These are phyloP conservation scores for Trapa incisa DNA, from an alignment of 345 rosid species.

Conservation along the genomic window DNA sequence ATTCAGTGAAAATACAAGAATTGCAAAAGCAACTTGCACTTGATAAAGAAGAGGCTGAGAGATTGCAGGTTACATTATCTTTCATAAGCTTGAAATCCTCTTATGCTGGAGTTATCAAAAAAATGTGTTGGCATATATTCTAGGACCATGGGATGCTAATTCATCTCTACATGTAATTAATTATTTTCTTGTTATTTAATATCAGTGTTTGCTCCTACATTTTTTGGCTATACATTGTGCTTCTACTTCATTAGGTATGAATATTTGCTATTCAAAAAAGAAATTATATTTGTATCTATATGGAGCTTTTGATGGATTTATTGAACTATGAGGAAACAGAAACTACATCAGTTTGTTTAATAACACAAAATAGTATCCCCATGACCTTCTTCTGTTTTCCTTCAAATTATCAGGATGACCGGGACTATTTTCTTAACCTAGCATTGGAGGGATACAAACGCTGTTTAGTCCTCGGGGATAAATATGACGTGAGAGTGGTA, in stretches of 20 bases:
- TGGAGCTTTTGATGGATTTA: neutral
- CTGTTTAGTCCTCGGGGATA: conserved; percentile 77
- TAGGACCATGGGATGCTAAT: neutral
- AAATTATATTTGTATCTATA: neutral
- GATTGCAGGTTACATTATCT: conserved; percentile 44
- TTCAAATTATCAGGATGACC: conserved; percentile 55
- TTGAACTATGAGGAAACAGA: neutral
- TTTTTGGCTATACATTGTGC: neutral
- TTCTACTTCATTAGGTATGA: neutral
- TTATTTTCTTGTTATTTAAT: neutral
- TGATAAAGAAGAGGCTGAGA: conserved; percentile 83
- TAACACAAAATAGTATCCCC: neutral
- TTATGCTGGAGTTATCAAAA: neutral
- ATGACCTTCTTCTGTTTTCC: neutral
- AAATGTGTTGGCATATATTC: neutral
- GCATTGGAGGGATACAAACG: conserved; percentile 87
- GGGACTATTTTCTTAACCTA: conserved; percentile 73
- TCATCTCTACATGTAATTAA: neutral
- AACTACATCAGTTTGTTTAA: neutral
- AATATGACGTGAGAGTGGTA: conserved; percentile 95
- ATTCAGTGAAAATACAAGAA: conserved; percentile 67
- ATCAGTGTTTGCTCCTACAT: neutral
- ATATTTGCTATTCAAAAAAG: neutral
- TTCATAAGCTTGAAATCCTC: neutral
- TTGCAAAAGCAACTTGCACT: conserved; percentile 73